Conservation (phyloP, 2,329 filamentous ascomycete species). For the Alternaria sp. region DNA sequence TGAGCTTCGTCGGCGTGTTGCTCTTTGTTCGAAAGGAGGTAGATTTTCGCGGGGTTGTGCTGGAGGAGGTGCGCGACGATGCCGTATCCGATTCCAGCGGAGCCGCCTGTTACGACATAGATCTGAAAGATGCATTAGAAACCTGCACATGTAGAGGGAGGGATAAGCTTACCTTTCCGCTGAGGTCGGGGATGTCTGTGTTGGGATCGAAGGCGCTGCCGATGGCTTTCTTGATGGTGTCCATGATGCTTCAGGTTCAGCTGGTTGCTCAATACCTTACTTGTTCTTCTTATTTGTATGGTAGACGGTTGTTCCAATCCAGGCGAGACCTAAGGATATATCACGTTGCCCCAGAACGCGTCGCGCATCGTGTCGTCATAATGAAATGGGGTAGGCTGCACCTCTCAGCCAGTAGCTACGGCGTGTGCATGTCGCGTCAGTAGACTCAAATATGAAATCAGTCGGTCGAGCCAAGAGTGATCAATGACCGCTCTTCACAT, state of each 20-base stretch:
- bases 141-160: background rate
- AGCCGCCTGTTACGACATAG: conserved; percentile 58
- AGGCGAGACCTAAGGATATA: background rate
- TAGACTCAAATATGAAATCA: background rate
- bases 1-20: conserved; percentile 56
- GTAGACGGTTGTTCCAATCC: background rate
- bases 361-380: conserved; percentile 23
- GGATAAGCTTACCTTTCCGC: conserved; percentile 40
- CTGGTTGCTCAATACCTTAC: background rate
- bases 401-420: background rate
- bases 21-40: conserved; percentile 58
- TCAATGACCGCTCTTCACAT: background rate
- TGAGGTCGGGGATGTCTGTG: conserved; percentile 51
- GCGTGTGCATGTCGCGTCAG: background rate
- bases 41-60: conserved; percentile 56
- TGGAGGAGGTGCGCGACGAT: conserved; percentile 61
- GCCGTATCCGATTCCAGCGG: conserved; percentile 59
- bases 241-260: conserved; percentile 8
- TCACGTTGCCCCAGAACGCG: background rate
- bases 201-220: conserved; percentile 44
- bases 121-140: conserved; percentile 31
- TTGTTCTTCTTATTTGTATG: background rate
- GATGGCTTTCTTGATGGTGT: conserved; percentile 33
- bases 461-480: background rate
- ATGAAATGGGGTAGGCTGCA: conserved; percentile 9